These are phyloP conservation scores for Inga laurina DNA, from an alignment of 306 rosid species.

Conservation along the genomic window DNA sequence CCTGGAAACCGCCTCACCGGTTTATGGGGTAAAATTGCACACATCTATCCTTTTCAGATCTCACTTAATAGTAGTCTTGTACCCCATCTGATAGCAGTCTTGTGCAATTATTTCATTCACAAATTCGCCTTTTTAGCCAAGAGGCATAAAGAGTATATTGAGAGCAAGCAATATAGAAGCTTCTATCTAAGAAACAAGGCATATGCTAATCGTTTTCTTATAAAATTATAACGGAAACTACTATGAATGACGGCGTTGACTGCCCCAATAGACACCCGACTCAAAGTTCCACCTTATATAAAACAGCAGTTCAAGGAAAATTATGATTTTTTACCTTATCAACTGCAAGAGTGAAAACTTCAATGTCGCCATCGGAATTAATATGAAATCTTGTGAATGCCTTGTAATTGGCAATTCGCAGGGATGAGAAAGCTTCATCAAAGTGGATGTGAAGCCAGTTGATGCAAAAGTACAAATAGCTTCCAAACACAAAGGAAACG, in stretches of 20 bases:
- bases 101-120: no score
- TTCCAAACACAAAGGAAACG: slow-evolving; percentile 89
- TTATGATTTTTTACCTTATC: slow-evolving; percentile 70
- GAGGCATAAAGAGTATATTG: no score
- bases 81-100: no score
- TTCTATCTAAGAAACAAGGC: background rate
- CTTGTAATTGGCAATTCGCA: slow-evolving; percentile 92
- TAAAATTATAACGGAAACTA: no score
- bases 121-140: no score
- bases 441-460: slow-evolving; percentile 97
- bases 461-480: slow-evolving; percentile 88
- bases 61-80: no score
- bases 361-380: slow-evolving; percentile 72
- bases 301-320: background rate
- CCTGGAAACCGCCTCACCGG: no score
- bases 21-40: no score
- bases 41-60: no score
- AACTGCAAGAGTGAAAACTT: slow-evolving; percentile 91
- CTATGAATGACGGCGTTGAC: background rate
- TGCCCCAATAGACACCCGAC: background rate
- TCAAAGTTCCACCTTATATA: background rate
- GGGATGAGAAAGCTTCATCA: slow-evolving; percentile 96
- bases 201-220: background rate
- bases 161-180: no score
- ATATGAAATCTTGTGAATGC: slow-evolving; percentile 91